Percentiles rank a stretch among this genome's conserved stretches.
Evolutionary conservation across 2,329 filamentous ascomycete species (phyloP).

Genomic region (Penicillium griseofulvum): DNA sequence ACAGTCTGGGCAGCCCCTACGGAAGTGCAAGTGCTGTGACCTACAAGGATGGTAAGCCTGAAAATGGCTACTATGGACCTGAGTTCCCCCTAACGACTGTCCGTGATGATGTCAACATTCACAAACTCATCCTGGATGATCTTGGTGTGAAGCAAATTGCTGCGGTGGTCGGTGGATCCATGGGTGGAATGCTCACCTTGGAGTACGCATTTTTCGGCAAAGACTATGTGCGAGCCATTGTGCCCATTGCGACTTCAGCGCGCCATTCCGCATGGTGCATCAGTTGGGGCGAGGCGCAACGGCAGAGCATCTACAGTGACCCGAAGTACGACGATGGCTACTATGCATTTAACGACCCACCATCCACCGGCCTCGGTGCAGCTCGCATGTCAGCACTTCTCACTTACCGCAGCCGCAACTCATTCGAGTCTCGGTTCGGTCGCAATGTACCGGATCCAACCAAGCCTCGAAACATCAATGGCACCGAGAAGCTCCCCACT

Average conservation of each 20-base stretch:
- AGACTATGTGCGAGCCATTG: conserved; percentile 53
- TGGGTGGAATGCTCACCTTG: conserved; percentile 58
- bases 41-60: conserved; percentile 73
- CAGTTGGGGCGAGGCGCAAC: conserved; percentile 58
- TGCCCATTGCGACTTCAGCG: conserved; percentile 57
- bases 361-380: conserved; percentile 80
- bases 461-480: conserved; percentile 78
- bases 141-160: conserved; percentile 55
- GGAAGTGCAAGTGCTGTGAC: conserved; percentile 62
- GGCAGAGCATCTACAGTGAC: conserved; percentile 83
- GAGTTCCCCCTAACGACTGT: conserved; percentile 96
- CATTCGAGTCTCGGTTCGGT: conserved; percentile 92
- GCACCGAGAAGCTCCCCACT: conserved; percentile 56
- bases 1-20: conserved; percentile 56
- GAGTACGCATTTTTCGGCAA: conserved; percentile 70
- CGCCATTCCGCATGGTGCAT: conserved; percentile 60
- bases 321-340: conserved; percentile 98
- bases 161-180: conserved; percentile 56
- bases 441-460: conserved; percentile 86
- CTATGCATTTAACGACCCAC: conserved; percentile 83
- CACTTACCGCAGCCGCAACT: conserved; percentile 94
- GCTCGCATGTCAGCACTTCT: conserved; percentile 95
- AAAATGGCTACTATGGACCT: conserved; percentile 78
- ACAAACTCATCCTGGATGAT: conserved; percentile 55
- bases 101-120: conserved; percentile 81